Base-by-base conservation (phyloP, 148 eudicot genomes). In the Rhododendron williamsianum region DNA sequence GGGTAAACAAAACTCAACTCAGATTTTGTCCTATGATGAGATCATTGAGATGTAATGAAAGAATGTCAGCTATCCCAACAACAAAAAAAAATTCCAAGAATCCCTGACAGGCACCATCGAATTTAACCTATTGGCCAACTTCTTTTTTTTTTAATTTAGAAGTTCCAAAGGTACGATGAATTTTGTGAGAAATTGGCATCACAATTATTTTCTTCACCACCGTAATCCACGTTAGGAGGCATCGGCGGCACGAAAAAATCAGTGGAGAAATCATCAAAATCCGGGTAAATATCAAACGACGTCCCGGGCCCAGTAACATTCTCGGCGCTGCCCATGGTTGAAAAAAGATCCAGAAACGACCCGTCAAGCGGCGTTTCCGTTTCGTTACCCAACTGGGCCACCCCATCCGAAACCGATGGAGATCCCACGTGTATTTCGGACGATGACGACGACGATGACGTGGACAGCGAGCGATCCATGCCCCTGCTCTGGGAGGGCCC, bases 111-210 rank as follows among this genome's bases (percentile, higher is more conserved):
- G 4, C 41, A 46, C 23, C 3, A 30, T 52, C 6, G 3, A 21
- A 72, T 36, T 36, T 84, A 38, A 1, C 21, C 4, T 21, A 23
- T 78, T 49, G 38, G 45, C 45, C 45, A 41, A 41, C 6, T 41
- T 41, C 5, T 5, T 5, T 41, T 3, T 4, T 38, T 38, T 54
- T 58, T 21, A 2, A 35, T 51, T 80, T 76, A 93, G 69, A 93
- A 94, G 52, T 85, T 94, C 97, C 97, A 94, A 10, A 94, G 92
- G 41, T 60, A 88, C 2, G 94, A 90, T 4, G 96, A 86, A 60
- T 83, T 85, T 38, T 91, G 86, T n/a, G 90, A 90, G 80, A 81
- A 72, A 19, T 82, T 83, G 0, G 83, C 87, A 49, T 91, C 89
- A 78, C 60, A 88, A 51, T 84, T 87, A 5, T 93, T 90, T 2